Conservation (phyloP, 2,329 filamentous ascomycete genomes). For the Fusarium longipes region DNA sequence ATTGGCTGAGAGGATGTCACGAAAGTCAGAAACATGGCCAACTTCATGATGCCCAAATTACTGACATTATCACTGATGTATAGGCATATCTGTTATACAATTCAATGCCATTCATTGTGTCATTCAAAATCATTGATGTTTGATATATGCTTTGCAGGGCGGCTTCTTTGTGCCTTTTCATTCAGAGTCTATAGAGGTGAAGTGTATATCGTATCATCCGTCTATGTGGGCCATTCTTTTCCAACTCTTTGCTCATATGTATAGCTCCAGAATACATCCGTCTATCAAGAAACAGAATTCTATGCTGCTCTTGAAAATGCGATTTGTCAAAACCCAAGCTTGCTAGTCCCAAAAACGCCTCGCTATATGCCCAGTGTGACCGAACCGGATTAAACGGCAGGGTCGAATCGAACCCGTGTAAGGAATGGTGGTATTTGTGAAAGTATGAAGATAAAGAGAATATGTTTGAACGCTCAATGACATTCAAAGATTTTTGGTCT, state of each 20-base stretch:
- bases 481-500: not conserved
- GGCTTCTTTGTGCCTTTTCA: constrained; percentile 20
- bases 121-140: not conserved
- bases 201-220: constrained; percentile 1
- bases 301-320: not conserved
- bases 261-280: not conserved
- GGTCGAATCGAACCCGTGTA: constrained; percentile 17
- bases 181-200: constrained; percentile 29
- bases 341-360: constrained; percentile 40
- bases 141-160: not conserved
- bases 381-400: constrained; percentile 28
- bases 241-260: constrained; percentile 8
- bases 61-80: constrained; percentile 9
- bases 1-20: constrained; percentile 36
- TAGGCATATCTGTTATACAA: not conserved
- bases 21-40: constrained; percentile 2
- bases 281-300: constrained; percentile 1
- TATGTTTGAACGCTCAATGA: not conserved
- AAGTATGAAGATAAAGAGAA: constrained; percentile 23
- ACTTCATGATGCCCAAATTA: constrained; percentile 35
- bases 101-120: not conserved
- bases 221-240: constrained; percentile 12
- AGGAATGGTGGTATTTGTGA: constrained; percentile 15
- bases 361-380: constrained; percentile 39
- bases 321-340: constrained; percentile 24